These are phyloP conservation scores for Tricholoma terreum DNA, from an alignment of 768 basidiomycete species.

Conservation along the genomic window DNA sequence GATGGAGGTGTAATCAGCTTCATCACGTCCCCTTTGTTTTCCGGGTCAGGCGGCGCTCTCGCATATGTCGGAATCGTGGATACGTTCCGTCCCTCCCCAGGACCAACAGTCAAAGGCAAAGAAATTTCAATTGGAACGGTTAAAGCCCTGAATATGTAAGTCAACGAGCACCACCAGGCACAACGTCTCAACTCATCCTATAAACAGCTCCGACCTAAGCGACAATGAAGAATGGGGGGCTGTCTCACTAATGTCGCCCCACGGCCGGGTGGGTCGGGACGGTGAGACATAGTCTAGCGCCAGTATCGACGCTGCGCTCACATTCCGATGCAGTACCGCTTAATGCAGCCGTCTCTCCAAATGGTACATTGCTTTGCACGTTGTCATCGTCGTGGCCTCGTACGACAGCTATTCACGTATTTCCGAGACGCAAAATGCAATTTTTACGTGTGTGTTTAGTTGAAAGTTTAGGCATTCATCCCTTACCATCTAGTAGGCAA, in stretches of 20 bases:
- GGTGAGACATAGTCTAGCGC: constrained; percentile 35
- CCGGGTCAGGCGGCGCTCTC: constrained; percentile 27
- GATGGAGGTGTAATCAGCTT: constrained; percentile 45
- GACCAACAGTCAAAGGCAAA: constrained; percentile 28
- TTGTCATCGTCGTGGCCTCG: constrained; percentile 41
- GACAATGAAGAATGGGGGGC: constrained; percentile 51
- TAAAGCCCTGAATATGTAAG: constrained; percentile 53
- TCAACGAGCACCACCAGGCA: constrained; percentile 1
- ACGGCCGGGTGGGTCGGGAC: constrained; percentile 43
- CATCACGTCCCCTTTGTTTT: constrained; percentile 36
- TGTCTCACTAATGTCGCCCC: constrained; percentile 42
- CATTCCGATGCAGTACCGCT: constrained; percentile 53
- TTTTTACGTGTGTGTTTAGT: background rate
- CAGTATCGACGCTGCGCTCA: background rate
- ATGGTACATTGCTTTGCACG: constrained; percentile 52
- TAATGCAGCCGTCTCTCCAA: constrained; percentile 55
- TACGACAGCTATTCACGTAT: constrained; percentile 39
- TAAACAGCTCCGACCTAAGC: constrained; percentile 47
- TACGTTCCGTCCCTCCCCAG: constrained; percentile 39
- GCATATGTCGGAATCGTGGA: constrained; percentile 50
- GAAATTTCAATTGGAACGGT: constrained; percentile 48
- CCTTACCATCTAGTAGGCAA: constrained; percentile 1
- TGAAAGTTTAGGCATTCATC: background rate
- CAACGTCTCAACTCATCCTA: constrained; percentile 2
- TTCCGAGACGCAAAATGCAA: constrained; percentile 35